Percentiles rank a stretch among this genome's conserved stretches.
phyloP scores from a whole-genome alignment of 306 rosid species.

The Castanospermum australe region DNA sequence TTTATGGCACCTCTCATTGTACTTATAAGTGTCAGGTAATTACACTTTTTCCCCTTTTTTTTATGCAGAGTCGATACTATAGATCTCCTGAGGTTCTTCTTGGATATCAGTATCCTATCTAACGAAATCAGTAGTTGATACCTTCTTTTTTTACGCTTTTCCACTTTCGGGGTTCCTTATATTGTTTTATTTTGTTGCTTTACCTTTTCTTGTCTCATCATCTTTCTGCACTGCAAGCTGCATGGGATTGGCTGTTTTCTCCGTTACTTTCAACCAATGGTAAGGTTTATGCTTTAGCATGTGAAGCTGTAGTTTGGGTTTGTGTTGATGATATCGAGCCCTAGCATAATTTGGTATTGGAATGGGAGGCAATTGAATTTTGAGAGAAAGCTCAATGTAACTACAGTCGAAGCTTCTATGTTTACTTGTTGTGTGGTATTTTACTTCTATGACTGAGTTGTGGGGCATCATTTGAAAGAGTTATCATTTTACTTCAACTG shows the following conservation, averaged over 20 bases:
- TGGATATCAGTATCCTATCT: constrained; percentile 96
- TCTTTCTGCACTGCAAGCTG: constrained; percentile 11
- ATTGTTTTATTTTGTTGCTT: neutral
- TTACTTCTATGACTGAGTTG: neutral
- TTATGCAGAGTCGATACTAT: constrained; percentile 95
- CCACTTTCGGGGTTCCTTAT: neutral
- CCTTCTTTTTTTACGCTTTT: neutral
- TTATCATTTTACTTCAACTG: neutral
- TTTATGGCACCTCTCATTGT: constrained; percentile 23
- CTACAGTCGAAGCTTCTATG: neutral
- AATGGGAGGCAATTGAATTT: constrained; percentile 7
- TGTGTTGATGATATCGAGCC: neutral
- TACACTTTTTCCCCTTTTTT: constrained; percentile 6
- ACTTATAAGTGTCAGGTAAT: constrained; percentile 25
- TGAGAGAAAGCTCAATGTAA: neutral
- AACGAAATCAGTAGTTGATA: constrained; percentile 25
- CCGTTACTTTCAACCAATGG: neutral
- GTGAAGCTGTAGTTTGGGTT: constrained; percentile 18
- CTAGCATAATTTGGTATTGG: neutral
- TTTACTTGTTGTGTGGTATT: constrained; percentile 11
- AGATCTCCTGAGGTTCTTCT: constrained; percentile 99
- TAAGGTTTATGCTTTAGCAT: constrained; percentile 25
- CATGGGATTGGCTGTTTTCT: constrained; percentile 12
- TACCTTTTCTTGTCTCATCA: constrained; percentile 4
- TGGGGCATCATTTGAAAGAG: neutral